phyloP scores from a whole-genome alignment of 2,329 filamentous ascomycete genomes.

The Geoglossum cookeanum region DNA sequence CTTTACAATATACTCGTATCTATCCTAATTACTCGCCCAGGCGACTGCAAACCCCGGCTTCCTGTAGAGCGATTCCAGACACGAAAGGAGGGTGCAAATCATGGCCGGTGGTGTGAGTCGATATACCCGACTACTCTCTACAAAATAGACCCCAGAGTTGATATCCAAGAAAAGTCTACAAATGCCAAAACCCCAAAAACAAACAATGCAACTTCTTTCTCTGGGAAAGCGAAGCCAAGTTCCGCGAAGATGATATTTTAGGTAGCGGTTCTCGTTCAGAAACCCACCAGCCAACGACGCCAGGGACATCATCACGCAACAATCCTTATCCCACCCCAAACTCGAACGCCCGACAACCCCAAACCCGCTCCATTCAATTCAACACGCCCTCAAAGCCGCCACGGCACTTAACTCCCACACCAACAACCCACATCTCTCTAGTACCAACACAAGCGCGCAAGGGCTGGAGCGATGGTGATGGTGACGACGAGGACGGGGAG shows the following conservation, averaged over 20 bases:
- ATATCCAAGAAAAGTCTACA: constrained; percentile 24
- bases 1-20: neutral
- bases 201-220: constrained; percentile 40
- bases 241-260: constrained; percentile 30
- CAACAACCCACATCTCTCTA: neutral
- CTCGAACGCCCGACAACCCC: neutral
- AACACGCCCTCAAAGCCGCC: neutral
- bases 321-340: neutral
- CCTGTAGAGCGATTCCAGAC: constrained; percentile 35
- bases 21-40: neutral
- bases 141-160: constrained; percentile 11
- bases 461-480: neutral
- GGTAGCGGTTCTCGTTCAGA: constrained; percentile 31
- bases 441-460: neutral
- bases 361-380: neutral
- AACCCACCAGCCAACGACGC: constrained; percentile 9
- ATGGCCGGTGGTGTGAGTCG: constrained; percentile 29
- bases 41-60: constrained; percentile 33
- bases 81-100: constrained; percentile 36
- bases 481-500: neutral
- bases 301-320: neutral
- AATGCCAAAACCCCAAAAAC: constrained; percentile 31
- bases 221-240: constrained; percentile 38
- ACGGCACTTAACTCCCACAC: neutral
- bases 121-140: constrained; percentile 12